phyloP scores from a whole-genome alignment of 352 stramenopile species.

The Globisporangium paddicum region DNA sequence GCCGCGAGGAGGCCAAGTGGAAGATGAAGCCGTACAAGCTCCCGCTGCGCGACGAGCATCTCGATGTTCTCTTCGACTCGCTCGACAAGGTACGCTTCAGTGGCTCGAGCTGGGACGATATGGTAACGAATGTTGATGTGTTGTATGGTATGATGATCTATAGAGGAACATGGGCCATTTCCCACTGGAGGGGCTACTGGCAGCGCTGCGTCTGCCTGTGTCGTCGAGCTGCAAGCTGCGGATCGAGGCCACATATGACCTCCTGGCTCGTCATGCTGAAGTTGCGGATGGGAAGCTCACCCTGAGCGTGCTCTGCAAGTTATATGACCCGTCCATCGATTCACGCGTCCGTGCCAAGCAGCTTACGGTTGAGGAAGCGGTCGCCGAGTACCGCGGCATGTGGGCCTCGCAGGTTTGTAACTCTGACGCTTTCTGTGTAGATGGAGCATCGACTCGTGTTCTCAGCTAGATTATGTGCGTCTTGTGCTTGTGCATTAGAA shows the following conservation, averaged over 20 bases:
- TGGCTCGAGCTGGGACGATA: too few relatives aligned
- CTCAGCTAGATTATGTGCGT: too few relatives aligned
- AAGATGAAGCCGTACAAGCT: constrained; percentile 43
- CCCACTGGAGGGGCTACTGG: constrained; percentile 36
- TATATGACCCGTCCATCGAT: constrained; percentile 62
- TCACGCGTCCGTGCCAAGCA: constrained; percentile 40
- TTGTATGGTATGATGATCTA: too few relatives aligned
- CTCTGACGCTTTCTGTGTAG: not conserved
- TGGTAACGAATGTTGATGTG: too few relatives aligned
- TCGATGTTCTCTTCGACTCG: constrained; percentile 62
- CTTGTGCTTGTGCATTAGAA: constrained; percentile 6
- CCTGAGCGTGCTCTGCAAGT: constrained; percentile 28
- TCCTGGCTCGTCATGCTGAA: constrained; percentile 20
- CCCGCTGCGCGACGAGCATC: constrained; percentile 67
- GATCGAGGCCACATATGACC: constrained; percentile 43
- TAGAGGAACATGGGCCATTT: constrained; percentile 58
- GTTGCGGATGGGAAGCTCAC: constrained; percentile 34
- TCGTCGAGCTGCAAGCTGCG: constrained; percentile 23
- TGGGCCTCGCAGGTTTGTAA: constrained; percentile 27
- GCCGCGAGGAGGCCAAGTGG: constrained; percentile 66
- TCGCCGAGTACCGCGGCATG: constrained; percentile 38
- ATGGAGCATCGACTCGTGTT: too few relatives aligned
- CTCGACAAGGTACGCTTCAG: constrained; percentile 46
- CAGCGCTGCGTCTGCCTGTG: constrained; percentile 33
- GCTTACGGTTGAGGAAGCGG: constrained; percentile 27